Percentiles rank a stretch among this genome's conserved stretches.
phyloP scores from a whole-genome alignment of 345 rosid species.

The Pistacia integerrima region DNA sequence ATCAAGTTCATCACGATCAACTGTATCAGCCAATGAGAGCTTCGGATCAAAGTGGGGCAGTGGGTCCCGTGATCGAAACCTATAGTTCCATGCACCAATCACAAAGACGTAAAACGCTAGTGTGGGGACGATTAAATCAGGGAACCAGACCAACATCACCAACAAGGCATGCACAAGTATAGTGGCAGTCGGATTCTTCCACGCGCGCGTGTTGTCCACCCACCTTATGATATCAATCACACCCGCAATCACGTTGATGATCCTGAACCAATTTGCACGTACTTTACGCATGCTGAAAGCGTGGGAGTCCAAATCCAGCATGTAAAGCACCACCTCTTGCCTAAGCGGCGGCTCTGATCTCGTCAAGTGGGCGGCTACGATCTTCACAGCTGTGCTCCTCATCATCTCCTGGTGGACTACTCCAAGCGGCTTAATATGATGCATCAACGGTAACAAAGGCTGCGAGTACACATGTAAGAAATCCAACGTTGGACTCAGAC shows the following conservation, averaged over 20 bases:
- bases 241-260: constrained; percentile 61
- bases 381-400: constrained; percentile 54
- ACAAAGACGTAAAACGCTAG: constrained; percentile 69
- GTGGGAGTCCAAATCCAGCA: constrained; percentile 74
- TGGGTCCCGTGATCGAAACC: constrained; percentile 53
- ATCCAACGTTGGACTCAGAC: constrained; percentile 66
- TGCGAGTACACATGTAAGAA: constrained; percentile 83
- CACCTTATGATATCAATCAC: constrained; percentile 64
- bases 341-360: constrained; percentile 79
- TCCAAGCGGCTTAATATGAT: constrained; percentile 70
- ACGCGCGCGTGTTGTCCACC: constrained; percentile 75
- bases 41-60: constrained; percentile 73
- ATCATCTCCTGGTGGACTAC: constrained; percentile 54
- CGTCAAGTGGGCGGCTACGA: constrained; percentile 58
- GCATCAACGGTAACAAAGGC: constrained; percentile 78
- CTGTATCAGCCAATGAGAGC: constrained; percentile 60
- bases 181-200: constrained; percentile 81
- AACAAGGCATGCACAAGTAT: constrained; percentile 69
- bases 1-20: constrained; percentile 60
- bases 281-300: constrained; percentile 80
- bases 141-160: constrained; percentile 80
- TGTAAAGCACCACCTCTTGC: constrained; percentile 63
- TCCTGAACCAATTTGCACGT: constrained; percentile 77
- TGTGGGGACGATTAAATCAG: constrained; percentile 74
- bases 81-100: constrained; percentile 79